These are phyloP conservation scores for Phyllosticta citribraziliensis DNA, from an alignment of 2,329 filamentous ascomycete genomes.

Conservation along the genomic window DNA sequence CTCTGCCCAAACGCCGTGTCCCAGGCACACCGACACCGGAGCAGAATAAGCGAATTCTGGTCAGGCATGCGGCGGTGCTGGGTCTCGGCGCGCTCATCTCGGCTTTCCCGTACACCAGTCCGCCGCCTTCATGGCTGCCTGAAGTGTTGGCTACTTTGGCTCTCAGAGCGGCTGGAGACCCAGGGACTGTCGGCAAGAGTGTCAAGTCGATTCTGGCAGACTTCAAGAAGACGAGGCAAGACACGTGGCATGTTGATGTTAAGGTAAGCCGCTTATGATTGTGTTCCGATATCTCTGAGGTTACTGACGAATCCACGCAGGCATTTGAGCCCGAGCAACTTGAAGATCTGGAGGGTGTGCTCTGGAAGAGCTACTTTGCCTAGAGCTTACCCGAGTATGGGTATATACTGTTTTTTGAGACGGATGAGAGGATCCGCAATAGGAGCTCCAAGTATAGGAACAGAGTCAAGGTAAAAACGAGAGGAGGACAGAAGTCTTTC, in stretches of 20 bases:
- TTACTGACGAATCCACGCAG: constrained; percentile 28
- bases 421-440: not conserved
- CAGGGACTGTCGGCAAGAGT: constrained; percentile 87
- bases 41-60: constrained; percentile 66
- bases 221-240: constrained; percentile 98
- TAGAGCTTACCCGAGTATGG: constrained; percentile 31
- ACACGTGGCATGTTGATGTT: constrained; percentile 96
- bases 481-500: not conserved
- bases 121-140: constrained; percentile 88
- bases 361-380: constrained; percentile 99
- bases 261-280: constrained; percentile 55
- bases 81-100: constrained; percentile 86
- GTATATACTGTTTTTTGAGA: not conserved
- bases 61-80: constrained; percentile 80
- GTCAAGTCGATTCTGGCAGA: constrained; percentile 90
- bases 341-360: constrained; percentile 87
- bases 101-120: constrained; percentile 91
- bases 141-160: constrained; percentile 82
- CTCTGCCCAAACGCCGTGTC: constrained; percentile 61
- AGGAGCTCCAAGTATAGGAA: not conserved
- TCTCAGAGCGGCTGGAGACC: constrained; percentile 73
- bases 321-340: constrained; percentile 84
- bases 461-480: not conserved
- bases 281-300: not conserved
- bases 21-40: constrained; percentile 61